Base-by-base conservation (phyloP, 768 basidiomycete genomes). In the Paxillus rubicundulus region DNA sequence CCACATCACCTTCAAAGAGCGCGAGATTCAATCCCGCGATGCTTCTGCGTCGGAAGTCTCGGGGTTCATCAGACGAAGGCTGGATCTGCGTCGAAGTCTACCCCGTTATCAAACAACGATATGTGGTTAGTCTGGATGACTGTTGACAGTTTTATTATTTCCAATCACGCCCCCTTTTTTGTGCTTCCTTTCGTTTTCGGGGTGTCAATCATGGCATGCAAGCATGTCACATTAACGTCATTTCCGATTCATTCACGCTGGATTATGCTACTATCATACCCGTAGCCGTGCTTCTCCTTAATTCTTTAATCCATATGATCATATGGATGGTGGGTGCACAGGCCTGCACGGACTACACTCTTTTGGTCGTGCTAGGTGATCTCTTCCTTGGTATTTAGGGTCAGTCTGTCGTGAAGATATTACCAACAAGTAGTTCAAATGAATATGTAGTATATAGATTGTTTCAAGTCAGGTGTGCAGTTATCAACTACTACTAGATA, bases 21-120 rank as follows among this genome's bases (percentile, higher is more conserved):
- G 44, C 59, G 34, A 58, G 56, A 33, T 49, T 51, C 53, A 60
- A 47, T 16, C 49, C 60, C n/a, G 6, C 61, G 10, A 52, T 60
- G 3, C 50, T 67, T 0, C 50, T 54, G 9, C 59, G 45, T 36
- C 58, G 68, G 27, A 63, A 54, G 17, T 17, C 18, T n/a, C 63
- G 52, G 21, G 52, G 36, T 36, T 16, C 53, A 3, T 57, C 54
- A 36, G 27, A 56, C 54, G 30, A 68, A 63, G 70, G 66, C 9
- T 69, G 70, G 68, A 62, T 69, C 17, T 64, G 55, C 38, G 57
- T 69, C 49, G 68, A 71, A 4, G 46, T 71, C 24, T 64, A 56
- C 6, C 65, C 68, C 3, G 14, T 52, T 43, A 60, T 69, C 28
- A 42, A 45, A 37, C 57, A 66, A 43, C 64, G 43, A 17, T 55